Evolutionary conservation across 2,329 filamentous ascomycete species (phyloP).

Genomic region (Zymoseptoria brevis): DNA sequence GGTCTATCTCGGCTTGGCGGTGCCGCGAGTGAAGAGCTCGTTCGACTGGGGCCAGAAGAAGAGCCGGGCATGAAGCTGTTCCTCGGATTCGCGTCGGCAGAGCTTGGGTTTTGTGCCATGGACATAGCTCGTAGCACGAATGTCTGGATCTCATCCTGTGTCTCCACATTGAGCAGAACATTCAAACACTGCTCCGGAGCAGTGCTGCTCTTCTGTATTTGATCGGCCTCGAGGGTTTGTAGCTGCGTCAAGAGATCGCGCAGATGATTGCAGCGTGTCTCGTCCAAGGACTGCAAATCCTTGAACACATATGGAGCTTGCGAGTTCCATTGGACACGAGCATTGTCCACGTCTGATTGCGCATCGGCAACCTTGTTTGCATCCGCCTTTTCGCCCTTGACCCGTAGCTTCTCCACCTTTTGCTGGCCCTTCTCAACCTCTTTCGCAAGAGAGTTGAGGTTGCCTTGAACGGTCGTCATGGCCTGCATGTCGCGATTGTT

Average conservation of each 20-base stretch:
- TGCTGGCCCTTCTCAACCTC: conserved; percentile 79
- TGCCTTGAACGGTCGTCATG: conserved; percentile 73
- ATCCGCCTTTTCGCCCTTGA: conserved; percentile 69
- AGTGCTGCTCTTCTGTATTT: conserved; percentile 66
- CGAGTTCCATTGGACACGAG: conserved; percentile 82
- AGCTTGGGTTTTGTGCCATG: conserved; percentile 13
- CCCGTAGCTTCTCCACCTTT: conserved; percentile 73
- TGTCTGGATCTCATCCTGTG: conserved; percentile 73
- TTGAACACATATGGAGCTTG: conserved; percentile 95
- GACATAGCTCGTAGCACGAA: conserved; percentile 46
- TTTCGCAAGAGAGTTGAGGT: conserved; percentile 70
- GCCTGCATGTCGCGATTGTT: conserved; percentile 69
- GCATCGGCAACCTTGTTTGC: conserved; percentile 71
- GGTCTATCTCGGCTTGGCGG: conserved; percentile 4
- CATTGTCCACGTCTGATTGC: conserved; percentile 63
- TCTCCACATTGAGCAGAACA: conserved; percentile 76
- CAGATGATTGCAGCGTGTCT: conserved; percentile 79
- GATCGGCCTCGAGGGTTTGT: conserved; percentile 85
- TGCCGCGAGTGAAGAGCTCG: conserved; percentile 1
- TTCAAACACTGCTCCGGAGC: conserved; percentile 74
- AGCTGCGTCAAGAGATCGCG: conserved; percentile 87
- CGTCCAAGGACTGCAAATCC: conserved; percentile 81
- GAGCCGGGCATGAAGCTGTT: conserved; percentile 5
- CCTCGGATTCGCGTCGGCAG: conserved; percentile 2
- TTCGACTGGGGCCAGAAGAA: background rate